Conservation (phyloP, 2,329 filamentous ascomycete genomes). For the Botrytis sinoallii region DNA sequence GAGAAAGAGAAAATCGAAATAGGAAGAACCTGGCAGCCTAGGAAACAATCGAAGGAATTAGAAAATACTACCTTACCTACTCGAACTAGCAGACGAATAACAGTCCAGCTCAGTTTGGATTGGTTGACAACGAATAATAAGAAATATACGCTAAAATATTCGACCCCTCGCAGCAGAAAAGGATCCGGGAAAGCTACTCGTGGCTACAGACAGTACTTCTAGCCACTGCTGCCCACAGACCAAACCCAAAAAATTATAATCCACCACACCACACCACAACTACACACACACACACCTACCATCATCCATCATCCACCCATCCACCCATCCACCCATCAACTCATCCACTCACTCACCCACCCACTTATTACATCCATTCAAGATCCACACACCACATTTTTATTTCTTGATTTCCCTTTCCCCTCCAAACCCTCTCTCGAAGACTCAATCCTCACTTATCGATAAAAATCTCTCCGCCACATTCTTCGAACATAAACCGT, state of each 20-base stretch:
- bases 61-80: constrained; percentile 1
- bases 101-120: background rate
- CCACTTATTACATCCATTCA: background rate
- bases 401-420: constrained; percentile 6
- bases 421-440: background rate
- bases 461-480: background rate
- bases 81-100: constrained; percentile 1
- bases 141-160: constrained; percentile 11
- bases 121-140: constrained; percentile 4
- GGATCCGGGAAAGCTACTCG: background rate
- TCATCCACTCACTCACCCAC: background rate
- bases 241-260: background rate
- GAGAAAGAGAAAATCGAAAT: background rate
- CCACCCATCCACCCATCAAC: background rate
- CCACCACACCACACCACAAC: background rate
- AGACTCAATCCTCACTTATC: background rate
- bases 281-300: background rate
- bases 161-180: constrained; percentile 16
- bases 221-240: background rate
- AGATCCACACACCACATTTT: constrained; percentile 4
- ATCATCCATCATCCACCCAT: background rate
- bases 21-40: constrained; percentile 11
- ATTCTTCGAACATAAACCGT: background rate
- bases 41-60: background rate
- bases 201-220: background rate